Base-by-base conservation (phyloP, 192 early-diverging fungal genomes). In the Linnemannia elongata region DNA sequence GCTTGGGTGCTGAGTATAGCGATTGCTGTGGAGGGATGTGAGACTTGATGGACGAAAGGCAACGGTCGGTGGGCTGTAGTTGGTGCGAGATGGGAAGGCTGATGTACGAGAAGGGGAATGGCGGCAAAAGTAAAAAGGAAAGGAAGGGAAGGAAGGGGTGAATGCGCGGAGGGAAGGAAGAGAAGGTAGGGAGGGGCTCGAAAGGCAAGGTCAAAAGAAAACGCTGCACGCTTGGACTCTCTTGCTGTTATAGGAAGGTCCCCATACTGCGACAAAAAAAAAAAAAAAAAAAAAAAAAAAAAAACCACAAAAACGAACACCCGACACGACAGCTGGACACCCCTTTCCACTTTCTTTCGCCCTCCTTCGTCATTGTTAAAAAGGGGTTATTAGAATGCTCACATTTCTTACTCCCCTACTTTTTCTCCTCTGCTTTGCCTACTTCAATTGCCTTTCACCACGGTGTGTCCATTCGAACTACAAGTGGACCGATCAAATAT, bases 161-260 rank as follows among this genome's bases (percentile, higher is more conserved):
- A 54, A n/a, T 44, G 41, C 63, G 33, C 24, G 6, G 8, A 68
- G 55, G 60, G 42, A 77, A 63, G 42, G 73, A 33, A 77, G 76
- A 13, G 76, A 44, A 36, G 24, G 75, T 27, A 74, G 74, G 54
- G 54, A 38, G 17, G 36, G 13, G 15, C 22, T 69, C 66, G 66
- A 17, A 17, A 33, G 35, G 38, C 38, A 39, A 13, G 44, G 49
- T 5, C 30, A 66, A 15, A 66, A 66, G 44, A 66, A 66, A 66
- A 66, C 60, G 27, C 12, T 66, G 60, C 60, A 66, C 60, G 60
- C 60, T 66, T 66, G n/a, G 60, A 66, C 60, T n/a, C 47, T 27
- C n/a, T 55, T 27, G 54, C 18, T 27, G 54, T 18, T 49, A 1
- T 24, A 39, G 3, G 38, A 39, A 3, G 0, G 6, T 55, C 22